A percentile compares a stretch with the other conserved stretches of the same genome.
phyloP scores from a whole-genome alignment of 768 basidiomycete species.

The Pleurotus tuber-regium region DNA sequence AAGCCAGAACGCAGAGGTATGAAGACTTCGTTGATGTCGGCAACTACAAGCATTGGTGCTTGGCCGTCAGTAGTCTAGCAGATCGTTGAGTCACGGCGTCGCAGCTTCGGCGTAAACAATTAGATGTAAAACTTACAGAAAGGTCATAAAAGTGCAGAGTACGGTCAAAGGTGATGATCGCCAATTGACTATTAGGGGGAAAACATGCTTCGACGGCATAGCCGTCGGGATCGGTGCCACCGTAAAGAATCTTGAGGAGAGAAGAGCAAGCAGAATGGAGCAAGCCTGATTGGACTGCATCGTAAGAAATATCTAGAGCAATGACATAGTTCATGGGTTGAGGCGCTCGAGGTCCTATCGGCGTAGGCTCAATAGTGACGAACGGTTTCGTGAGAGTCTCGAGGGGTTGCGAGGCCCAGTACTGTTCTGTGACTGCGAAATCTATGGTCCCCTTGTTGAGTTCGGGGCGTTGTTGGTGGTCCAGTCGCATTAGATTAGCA shows the following conservation, averaged over 20 bases:
- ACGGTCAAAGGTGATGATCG: conserved; percentile 80
- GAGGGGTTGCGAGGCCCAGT: conserved; percentile 79
- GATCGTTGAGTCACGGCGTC: not conserved
- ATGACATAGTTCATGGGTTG: conserved; percentile 78
- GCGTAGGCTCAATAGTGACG: conserved; percentile 46
- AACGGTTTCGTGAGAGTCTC: conserved; percentile 52
- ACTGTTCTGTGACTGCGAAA: conserved; percentile 77
- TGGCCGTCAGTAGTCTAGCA: conserved; percentile 36
- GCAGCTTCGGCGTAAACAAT: not conserved
- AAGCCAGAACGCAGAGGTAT: conserved; percentile 69
- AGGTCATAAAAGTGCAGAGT: conserved; percentile 88
- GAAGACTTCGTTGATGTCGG: conserved; percentile 93
- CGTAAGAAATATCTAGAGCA: conserved; percentile 78
- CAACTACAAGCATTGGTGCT: conserved; percentile 73
- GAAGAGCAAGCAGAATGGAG: conserved; percentile 61
- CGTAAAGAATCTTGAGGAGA: conserved; percentile 65
- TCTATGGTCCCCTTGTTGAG: conserved; percentile 90
- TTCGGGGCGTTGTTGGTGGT: conserved; percentile 81
- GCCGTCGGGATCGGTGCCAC: conserved; percentile 42
- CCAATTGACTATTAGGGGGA: conserved; percentile 55
- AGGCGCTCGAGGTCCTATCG: conserved; percentile 49
- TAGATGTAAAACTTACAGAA: conserved; percentile 54
- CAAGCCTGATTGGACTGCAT: conserved; percentile 68
- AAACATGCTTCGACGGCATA: conserved; percentile 44
- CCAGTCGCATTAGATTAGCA: conserved; percentile 70